phyloP scores from a whole-genome alignment of 148 eudicot species.

The Suaeda aralocaspica region DNA sequence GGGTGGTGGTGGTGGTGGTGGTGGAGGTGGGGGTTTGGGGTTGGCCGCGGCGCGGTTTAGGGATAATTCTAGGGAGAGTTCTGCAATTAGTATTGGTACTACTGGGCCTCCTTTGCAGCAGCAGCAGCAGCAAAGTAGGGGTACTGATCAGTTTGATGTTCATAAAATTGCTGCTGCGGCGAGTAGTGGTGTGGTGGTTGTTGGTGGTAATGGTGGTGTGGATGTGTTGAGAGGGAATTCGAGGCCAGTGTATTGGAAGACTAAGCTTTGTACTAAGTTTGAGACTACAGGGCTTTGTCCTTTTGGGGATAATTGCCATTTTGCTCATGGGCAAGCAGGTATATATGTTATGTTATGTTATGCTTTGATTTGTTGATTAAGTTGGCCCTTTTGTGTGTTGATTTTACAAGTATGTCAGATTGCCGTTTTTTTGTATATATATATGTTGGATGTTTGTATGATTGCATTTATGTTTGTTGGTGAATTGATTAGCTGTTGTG shows the following conservation, averaged over 20 bases:
- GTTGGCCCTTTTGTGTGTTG: neutral
- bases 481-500: neutral
- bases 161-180: slow-evolving; percentile 13
- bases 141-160: slow-evolving; percentile 35
- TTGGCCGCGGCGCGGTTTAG: slow-evolving; percentile 29
- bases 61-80: slow-evolving; percentile 52
- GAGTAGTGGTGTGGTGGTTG: too few relatives aligned
- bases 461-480: neutral
- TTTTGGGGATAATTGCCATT: slow-evolving; percentile 78
- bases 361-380: neutral
- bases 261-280: slow-evolving; percentile 64
- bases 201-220: neutral
- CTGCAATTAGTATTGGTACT: slow-evolving; percentile 58
- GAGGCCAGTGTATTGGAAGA: slow-evolving; percentile 59
- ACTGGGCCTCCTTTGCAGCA: slow-evolving; percentile 35
- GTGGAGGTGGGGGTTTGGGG: too few relatives aligned
- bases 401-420: neutral
- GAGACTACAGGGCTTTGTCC: slow-evolving; percentile 72
- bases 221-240: slow-evolving; percentile 38
- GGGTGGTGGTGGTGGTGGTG: too few relatives aligned
- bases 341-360: slow-evolving; percentile 4
- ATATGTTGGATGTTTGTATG: neutral
- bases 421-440: neutral
- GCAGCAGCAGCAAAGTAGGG: too few relatives aligned
- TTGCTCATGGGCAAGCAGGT: slow-evolving; percentile 89